These are phyloP conservation scores for Blastosporella zonata DNA, from an alignment of 1,284 basidiomycete species.

Conservation along the genomic window DNA sequence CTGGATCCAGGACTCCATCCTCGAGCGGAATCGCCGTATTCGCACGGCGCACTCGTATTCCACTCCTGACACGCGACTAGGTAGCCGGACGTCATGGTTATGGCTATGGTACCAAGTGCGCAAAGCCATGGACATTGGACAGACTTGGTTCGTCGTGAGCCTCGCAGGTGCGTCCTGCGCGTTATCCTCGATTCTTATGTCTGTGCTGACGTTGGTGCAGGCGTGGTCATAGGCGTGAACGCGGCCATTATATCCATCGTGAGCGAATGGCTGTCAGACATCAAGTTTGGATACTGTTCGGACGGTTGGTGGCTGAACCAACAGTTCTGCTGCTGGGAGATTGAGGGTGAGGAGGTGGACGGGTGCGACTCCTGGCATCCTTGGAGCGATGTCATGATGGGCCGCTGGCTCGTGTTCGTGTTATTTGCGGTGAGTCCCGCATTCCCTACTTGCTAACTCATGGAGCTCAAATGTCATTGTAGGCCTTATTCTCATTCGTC, in stretches of 20 bases:
- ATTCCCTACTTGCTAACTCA: background rate
- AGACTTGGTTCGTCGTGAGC: slow-evolving; percentile 78
- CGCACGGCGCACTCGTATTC: slow-evolving; percentile 48
- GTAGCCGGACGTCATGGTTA: slow-evolving; percentile 38
- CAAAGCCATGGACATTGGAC: slow-evolving; percentile 60
- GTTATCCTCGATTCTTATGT: background rate
- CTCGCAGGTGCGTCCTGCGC: slow-evolving; percentile 71
- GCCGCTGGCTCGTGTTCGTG: slow-evolving; percentile 86
- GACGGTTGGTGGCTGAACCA: slow-evolving; percentile 99
- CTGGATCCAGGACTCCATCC: slow-evolving; percentile 93
- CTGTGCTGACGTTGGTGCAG: slow-evolving; percentile 39
- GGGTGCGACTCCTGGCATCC: slow-evolving; percentile 91
- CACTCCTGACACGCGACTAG: slow-evolving; percentile 42
- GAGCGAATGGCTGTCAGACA: slow-evolving; percentile 97
- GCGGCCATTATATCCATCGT: slow-evolving; percentile 94
- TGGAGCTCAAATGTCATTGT: background rate
- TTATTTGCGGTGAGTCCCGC: slow-evolving; percentile 73
- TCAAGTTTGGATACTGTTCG: slow-evolving; percentile 95
- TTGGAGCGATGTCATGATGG: slow-evolving; percentile 79
- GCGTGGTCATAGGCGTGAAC: slow-evolving; percentile 88
- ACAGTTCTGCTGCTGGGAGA: slow-evolving; percentile 98
- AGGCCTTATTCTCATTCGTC: slow-evolving; percentile 79
- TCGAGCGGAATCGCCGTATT: slow-evolving; percentile 77
- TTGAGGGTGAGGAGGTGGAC: slow-evolving; percentile 77
- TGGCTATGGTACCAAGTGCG: slow-evolving; percentile 67